Percentiles rank a stretch among this genome's conserved stretches.
These are phyloP conservation scores for Fusarium sp. DNA, from an alignment of 2,329 filamentous ascomycete species.

Conservation along the genomic window DNA sequence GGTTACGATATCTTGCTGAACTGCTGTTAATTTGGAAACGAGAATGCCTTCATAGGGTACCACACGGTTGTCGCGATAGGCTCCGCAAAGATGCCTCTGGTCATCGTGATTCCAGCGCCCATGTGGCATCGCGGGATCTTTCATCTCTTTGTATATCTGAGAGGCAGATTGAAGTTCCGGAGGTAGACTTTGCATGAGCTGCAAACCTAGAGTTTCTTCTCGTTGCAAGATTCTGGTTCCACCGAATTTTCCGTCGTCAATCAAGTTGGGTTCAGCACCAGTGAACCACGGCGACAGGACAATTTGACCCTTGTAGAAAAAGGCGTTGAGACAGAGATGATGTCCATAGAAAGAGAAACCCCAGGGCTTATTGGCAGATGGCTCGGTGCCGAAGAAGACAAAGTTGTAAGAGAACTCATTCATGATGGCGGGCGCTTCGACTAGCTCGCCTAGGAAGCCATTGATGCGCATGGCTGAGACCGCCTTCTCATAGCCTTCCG, in stretches of 20 bases:
- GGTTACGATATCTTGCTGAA: slow-evolving; percentile 70
- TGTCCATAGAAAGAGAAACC: slow-evolving; percentile 85
- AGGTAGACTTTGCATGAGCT: slow-evolving; percentile 77
- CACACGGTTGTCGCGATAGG: slow-evolving; percentile 83
- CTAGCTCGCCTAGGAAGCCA: slow-evolving; percentile 80
- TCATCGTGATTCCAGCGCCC: slow-evolving; percentile 87
- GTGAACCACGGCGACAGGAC: slow-evolving; percentile 83
- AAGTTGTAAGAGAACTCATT: slow-evolving; percentile 86
- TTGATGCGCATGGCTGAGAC: slow-evolving; percentile 81
- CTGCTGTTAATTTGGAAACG: slow-evolving; percentile 63
- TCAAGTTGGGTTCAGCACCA: slow-evolving; percentile 83
- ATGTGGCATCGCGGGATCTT: slow-evolving; percentile 76
- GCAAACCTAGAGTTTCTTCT: slow-evolving; percentile 76
- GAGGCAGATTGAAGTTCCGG: slow-evolving; percentile 64
- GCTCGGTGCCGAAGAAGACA: slow-evolving; percentile 74
- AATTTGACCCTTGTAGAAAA: slow-evolving; percentile 76
- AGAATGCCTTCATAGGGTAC: slow-evolving; percentile 81
- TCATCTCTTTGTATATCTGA: slow-evolving; percentile 72
- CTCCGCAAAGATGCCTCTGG: slow-evolving; percentile 83
- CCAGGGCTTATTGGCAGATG: slow-evolving; percentile 73
- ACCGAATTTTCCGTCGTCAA: slow-evolving; percentile 74
- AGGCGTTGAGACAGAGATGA: slow-evolving; percentile 81
- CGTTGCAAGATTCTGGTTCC: slow-evolving; percentile 77
- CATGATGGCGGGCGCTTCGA: slow-evolving; percentile 74
- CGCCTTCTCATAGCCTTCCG: slow-evolving; percentile 81